Conservation (phyloP, 169 alveolate species). For the Plasmodium ovale region DNA sequence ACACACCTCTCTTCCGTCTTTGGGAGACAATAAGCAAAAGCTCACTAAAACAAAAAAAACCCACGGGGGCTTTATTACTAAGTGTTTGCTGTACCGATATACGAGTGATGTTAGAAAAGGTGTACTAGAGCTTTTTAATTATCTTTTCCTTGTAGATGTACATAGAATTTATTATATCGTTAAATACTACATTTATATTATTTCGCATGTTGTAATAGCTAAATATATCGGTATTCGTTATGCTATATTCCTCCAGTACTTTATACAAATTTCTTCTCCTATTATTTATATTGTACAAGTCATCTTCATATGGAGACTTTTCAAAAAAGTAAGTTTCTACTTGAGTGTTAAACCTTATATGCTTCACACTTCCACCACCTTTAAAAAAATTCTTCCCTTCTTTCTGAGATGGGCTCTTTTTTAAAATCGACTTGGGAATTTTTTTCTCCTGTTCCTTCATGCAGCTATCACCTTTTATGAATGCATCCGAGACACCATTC, state of each 20-base stretch:
- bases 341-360: slow-evolving; percentile 42
- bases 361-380: not conserved
- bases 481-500: not conserved
- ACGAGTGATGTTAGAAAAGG: not conserved
- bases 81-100: not conserved
- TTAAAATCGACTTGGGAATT: slow-evolving; percentile 38
- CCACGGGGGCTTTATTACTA: too few relatives aligned
- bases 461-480: not conserved
- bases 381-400: not conserved
- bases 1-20: too few relatives aligned
- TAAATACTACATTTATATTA: slow-evolving; percentile 36
- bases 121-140: slow-evolving; percentile 32
- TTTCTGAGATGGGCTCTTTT: not conserved
- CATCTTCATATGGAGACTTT: slow-evolving; percentile 21
- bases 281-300: not conserved
- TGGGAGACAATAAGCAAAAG: too few relatives aligned
- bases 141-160: slow-evolving; percentile 34
- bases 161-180: slow-evolving; percentile 33
- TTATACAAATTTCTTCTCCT: not conserved
- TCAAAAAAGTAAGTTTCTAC: slow-evolving; percentile 61
- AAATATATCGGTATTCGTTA: slow-evolving; percentile 33
- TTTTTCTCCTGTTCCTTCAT: not conserved
- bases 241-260: slow-evolving; percentile 12
- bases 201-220: slow-evolving; percentile 47
- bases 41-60: not conserved